These are phyloP conservation scores for Alternaria brassicicola DNA, from an alignment of 2,329 filamentous ascomycete species.

Conservation along the genomic window DNA sequence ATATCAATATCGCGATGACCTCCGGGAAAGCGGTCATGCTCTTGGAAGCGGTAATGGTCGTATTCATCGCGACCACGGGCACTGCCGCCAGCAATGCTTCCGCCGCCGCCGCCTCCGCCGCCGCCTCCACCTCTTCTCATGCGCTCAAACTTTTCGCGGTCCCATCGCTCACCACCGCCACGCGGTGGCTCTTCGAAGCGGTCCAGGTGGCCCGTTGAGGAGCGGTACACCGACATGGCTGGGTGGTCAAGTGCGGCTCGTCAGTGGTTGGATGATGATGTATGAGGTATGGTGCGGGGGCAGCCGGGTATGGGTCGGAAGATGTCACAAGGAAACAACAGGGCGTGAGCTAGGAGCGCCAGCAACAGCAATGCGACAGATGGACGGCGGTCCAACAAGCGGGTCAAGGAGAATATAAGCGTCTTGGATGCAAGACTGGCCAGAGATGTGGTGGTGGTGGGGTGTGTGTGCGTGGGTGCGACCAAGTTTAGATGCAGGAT, in stretches of 20 bases:
- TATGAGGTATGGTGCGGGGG: slow-evolving; percentile 27
- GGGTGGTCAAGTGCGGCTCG: slow-evolving; percentile 5
- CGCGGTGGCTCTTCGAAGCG: slow-evolving; percentile 49
- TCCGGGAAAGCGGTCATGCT: slow-evolving; percentile 52
- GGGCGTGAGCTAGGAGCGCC: slow-evolving; percentile 2
- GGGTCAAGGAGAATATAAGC: slow-evolving; percentile 22
- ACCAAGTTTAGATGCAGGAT: slow-evolving; percentile 31
- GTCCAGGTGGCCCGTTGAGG: slow-evolving; percentile 53
- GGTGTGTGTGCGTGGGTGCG: slow-evolving; percentile 27
- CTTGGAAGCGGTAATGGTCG: slow-evolving; percentile 50
- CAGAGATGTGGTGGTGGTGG: slow-evolving; percentile 18
- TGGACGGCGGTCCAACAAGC: slow-evolving; percentile 9
- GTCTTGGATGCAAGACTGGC: slow-evolving; percentile 7
- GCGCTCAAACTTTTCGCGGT: slow-evolving; percentile 58
- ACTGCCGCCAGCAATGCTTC: slow-evolving; percentile 10
- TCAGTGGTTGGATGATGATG: slow-evolving; percentile 14
- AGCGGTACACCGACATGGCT: slow-evolving; percentile 42
- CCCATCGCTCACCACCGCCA: slow-evolving; percentile 52
- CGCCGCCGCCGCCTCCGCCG: slow-evolving; percentile 13
- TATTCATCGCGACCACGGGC: slow-evolving; percentile 41
- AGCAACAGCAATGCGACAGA: slow-evolving; percentile 1
- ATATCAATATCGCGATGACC: slow-evolving; percentile 52
- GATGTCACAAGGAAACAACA: slow-evolving; percentile 1
- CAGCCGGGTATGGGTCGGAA: slow-evolving; percentile 15
- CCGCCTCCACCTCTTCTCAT: slow-evolving; percentile 34